Conservation (phyloP, 768 basidiomycete genomes). For the Mycena polygramma region DNA sequence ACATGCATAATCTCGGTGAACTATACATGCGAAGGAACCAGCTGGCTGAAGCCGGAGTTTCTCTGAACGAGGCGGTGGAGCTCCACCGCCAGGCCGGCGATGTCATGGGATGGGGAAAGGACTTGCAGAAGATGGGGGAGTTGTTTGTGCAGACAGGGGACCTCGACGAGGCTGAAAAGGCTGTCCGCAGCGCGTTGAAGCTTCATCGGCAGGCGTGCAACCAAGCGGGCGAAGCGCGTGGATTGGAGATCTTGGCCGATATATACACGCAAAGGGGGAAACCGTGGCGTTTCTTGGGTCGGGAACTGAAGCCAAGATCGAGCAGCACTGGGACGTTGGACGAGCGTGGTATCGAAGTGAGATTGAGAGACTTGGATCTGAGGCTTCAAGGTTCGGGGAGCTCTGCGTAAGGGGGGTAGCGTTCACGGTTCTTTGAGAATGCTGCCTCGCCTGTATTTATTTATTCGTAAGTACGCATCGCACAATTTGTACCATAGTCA, state of each 20-base stretch:
- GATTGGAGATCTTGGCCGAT: constrained; percentile 27
- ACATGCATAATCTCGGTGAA: constrained; percentile 33
- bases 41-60: constrained; percentile 33
- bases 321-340: constrained; percentile 5
- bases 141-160: constrained; percentile 15
- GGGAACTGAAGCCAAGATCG: constrained; percentile 18
- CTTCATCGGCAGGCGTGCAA: constrained; percentile 30
- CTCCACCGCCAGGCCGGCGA: constrained; percentile 37
- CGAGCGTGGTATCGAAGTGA: constrained; percentile 3
- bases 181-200: constrained; percentile 30
- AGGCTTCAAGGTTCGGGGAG: constrained; percentile 22
- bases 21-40: constrained; percentile 30
- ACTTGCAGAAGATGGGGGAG: constrained; percentile 33
- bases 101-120: constrained; percentile 27
- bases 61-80: constrained; percentile 33
- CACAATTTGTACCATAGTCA: constrained; percentile 5
- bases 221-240: constrained; percentile 27
- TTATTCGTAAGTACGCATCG: not conserved
- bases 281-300: constrained; percentile 3
- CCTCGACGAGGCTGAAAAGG: constrained; percentile 25
- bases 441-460: not conserved
- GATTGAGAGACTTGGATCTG: constrained; percentile 13
- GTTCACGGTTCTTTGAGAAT: not conserved
- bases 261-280: constrained; percentile 21
- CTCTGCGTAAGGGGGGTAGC: not conserved